Base-by-base conservation (phyloP, 768 basidiomycete species). In the Cubamyces lactineus region DNA sequence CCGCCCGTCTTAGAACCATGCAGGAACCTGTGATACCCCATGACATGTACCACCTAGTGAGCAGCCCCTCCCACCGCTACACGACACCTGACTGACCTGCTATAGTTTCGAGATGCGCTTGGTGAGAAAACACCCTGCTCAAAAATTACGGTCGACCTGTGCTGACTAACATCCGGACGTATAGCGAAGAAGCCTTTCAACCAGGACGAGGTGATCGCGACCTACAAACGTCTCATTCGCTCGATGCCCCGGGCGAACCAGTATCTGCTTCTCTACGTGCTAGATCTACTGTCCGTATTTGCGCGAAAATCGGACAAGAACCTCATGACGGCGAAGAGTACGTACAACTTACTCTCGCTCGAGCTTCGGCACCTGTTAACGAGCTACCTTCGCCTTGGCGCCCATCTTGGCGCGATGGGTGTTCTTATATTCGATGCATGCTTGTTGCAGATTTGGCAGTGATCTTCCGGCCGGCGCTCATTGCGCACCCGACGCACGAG, bases 1-100 rank as follows among this genome's bases (percentile, higher is more conserved):
- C 34, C 67, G 39, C 46, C 28, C 28, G 50, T 40, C 48, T 68
- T 48, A 52, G 47, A 23, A 28, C 54, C 45, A 15, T 34, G 30
- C 66, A 96, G 94, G 96, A 98, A 75, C 92, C 96, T 40, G 93
- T 98, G 66, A 94, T 98, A 76, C 96, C 96, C 9, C 83, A 90
- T 67, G 85, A 89, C 66, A 86, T 94, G 79, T 97, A 97, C 72
- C 86, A 94, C 70, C 81, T 84, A 64, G 94, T 95, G 75, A 78
- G 92, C 80, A 45, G 45, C 43, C 41, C 41, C 51, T 45, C 63
- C 64, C 54, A 42, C 53, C 61, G 60, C 46, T 55, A 21, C 1
- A 40, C 21, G 47, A 52, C 34, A 26, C 50, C 51, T 66, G 63
- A 45, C 62, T 65, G 43, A 53, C 59, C 28, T 64, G 64, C 55